Conservation (phyloP, 768 basidiomycete species). For the Tremella yokohamensis region DNA sequence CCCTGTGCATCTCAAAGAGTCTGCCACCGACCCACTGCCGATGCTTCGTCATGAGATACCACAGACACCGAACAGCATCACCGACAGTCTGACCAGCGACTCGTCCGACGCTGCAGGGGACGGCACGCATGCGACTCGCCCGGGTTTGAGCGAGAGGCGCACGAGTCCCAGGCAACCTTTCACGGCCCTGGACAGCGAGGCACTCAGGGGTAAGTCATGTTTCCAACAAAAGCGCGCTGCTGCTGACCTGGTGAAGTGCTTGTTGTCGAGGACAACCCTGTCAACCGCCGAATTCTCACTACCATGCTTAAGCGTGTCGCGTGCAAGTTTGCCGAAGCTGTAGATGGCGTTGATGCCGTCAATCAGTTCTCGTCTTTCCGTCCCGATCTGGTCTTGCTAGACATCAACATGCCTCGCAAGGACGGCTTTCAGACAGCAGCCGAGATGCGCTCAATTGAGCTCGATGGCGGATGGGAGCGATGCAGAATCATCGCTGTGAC, state of each 20-base stretch:
- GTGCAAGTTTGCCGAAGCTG: constrained; percentile 39
- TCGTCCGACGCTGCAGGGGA: too few relatives aligned
- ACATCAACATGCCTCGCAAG: constrained; percentile 50
- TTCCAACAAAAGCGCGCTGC: too few relatives aligned
- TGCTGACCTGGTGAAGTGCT: too few relatives aligned
- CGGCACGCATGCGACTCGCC: too few relatives aligned
- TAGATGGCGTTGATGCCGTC: constrained; percentile 44
- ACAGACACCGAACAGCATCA: too few relatives aligned
- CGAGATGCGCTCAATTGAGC: constrained; percentile 42
- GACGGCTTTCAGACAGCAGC: constrained; percentile 45
- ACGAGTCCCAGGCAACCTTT: too few relatives aligned
- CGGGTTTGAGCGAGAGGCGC: too few relatives aligned
- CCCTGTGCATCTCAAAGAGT: not conserved
- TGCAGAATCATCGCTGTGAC: constrained; percentile 46
- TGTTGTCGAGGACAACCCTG: constrained; percentile 48
- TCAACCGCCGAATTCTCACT: constrained; percentile 38
- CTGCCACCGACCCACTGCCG: not conserved
- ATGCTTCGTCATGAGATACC: not conserved
- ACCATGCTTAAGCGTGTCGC: constrained; percentile 34
- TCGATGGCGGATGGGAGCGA: constrained; percentile 9
- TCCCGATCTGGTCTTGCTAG: constrained; percentile 40
- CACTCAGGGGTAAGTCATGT: too few relatives aligned
- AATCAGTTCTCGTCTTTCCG: constrained; percentile 29
- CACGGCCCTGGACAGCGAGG: too few relatives aligned
- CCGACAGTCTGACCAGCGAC: too few relatives aligned